These are phyloP conservation scores for Cyphellophora europaea DNA, from an alignment of 2,329 filamentous ascomycete species.

Conservation along the genomic window DNA sequence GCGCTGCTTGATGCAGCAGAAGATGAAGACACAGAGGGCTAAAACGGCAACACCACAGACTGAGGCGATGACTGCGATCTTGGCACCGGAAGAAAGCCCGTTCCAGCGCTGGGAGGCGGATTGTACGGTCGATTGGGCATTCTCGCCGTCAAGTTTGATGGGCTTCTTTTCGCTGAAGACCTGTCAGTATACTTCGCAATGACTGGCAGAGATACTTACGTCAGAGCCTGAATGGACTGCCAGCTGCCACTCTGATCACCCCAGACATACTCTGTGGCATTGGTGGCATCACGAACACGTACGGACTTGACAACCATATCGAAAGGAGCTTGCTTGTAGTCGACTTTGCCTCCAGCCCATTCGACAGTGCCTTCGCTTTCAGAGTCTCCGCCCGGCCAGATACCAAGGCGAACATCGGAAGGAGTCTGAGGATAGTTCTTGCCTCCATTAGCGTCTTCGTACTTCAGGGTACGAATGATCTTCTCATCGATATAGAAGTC, in stretches of 20 bases:
- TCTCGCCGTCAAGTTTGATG: slow-evolving; percentile 19
- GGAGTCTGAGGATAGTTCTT: slow-evolving; percentile 86
- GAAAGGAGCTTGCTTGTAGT: slow-evolving; percentile 77
- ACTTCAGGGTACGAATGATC: slow-evolving; percentile 65
- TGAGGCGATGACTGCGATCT: slow-evolving; percentile 37
- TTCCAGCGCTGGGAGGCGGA: slow-evolving; percentile 29
- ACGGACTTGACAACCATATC: slow-evolving; percentile 74
- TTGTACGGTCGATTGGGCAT: slow-evolving; percentile 13
- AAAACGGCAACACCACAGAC: slow-evolving; percentile 25
- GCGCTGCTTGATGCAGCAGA: slow-evolving; percentile 43
- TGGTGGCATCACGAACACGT: slow-evolving; percentile 45
- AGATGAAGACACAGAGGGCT: slow-evolving; percentile 26
- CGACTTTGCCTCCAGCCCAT: slow-evolving; percentile 79
- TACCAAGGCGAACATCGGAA: slow-evolving; percentile 86
- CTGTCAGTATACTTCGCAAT: slow-evolving; percentile 8
- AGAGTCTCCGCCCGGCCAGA: slow-evolving; percentile 85
- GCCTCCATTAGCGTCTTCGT: slow-evolving; percentile 54
- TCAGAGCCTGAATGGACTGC: slow-evolving; percentile 37
- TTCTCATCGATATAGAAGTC: slow-evolving; percentile 77
- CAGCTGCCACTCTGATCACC: slow-evolving; percentile 28
- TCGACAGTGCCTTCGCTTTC: slow-evolving; percentile 75
- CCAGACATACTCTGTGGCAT: slow-evolving; percentile 30
- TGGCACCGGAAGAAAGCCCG: slow-evolving; percentile 35
- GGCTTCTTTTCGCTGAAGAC: slow-evolving; percentile 10
- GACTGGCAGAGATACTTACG: slow-evolving; percentile 22